A percentile compares a stretch with the other conserved stretches of the same genome.
Conservation (phyloP, 352 stramenopile species). For the Pythium dissimile region DNA sequence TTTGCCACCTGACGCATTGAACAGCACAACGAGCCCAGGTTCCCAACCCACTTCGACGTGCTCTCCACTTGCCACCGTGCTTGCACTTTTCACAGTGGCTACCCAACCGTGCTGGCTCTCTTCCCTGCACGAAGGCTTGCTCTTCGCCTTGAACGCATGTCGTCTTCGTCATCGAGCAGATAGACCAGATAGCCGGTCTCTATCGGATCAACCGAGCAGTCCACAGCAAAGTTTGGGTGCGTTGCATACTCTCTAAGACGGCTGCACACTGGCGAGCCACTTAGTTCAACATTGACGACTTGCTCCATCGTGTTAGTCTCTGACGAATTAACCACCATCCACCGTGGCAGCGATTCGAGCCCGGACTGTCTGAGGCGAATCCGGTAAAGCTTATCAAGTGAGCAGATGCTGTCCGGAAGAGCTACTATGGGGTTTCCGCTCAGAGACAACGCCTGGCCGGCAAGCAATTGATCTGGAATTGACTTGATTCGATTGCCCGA, state of each 20-base stretch:
- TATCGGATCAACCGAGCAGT: not conserved
- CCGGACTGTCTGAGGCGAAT: not conserved
- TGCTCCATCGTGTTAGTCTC: not conserved
- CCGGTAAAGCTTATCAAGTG: not conserved
- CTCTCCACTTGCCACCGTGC: no score
- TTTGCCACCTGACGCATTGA: no score
- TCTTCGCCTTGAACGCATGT: not conserved
- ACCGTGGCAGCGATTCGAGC: not conserved
- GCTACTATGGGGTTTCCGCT: conserved; percentile 2
- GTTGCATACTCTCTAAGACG: not conserved
- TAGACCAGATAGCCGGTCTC: not conserved
- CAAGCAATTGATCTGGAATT: conserved; percentile 1
- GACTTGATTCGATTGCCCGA: conserved; percentile 2
- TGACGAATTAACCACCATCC: conserved; percentile 2
- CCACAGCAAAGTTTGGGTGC: not conserved
- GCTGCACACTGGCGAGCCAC: not conserved
- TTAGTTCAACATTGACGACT: not conserved
- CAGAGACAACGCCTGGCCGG: conserved; percentile 1
- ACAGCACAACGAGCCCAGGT: no score
- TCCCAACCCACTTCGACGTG: no score
- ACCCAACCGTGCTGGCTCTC: no score
- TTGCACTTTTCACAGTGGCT: no score
- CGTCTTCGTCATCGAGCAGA: not conserved
- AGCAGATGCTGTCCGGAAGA: conserved; percentile 1
- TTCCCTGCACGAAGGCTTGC: not conserved